Evolutionary conservation across 2,329 filamentous ascomycete genomes (phyloP).

Genomic region (Aspergillus intermedius): DNA sequence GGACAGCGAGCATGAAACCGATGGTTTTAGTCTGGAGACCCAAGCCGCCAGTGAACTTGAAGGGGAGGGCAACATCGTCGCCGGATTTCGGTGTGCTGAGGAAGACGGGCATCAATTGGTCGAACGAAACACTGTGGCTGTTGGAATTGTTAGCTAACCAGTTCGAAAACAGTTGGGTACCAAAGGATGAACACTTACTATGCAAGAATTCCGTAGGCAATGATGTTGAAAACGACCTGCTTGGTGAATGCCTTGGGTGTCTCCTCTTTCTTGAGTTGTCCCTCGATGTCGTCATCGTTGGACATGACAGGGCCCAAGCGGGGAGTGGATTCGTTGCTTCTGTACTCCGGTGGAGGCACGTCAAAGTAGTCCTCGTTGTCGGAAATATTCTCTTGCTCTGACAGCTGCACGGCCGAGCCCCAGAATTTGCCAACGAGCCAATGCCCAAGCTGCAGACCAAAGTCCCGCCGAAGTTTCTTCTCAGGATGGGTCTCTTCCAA

Average conservation of each 20-base stretch:
- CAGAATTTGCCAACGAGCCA: slow-evolving; percentile 50
- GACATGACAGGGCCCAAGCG: slow-evolving; percentile 36
- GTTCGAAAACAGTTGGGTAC: neutral
- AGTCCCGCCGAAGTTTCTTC: slow-evolving; percentile 69
- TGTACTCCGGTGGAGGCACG: slow-evolving; percentile 63
- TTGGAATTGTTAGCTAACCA: slow-evolving; percentile 35
- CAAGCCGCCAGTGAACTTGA: slow-evolving; percentile 85
- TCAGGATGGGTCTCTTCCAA: slow-evolving; percentile 89
- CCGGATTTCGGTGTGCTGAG: slow-evolving; percentile 62
- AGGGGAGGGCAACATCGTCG: slow-evolving; percentile 58
- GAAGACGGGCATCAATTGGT: slow-evolving; percentile 88
- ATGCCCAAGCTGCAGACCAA: slow-evolving; percentile 68
- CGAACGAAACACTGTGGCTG: slow-evolving; percentile 94
- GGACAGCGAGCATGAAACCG: slow-evolving; percentile 78
- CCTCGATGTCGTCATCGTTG: slow-evolving; percentile 35
- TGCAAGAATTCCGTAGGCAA: slow-evolving; percentile 85
- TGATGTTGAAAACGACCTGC: slow-evolving; percentile 78
- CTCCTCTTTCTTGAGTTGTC: slow-evolving; percentile 36
- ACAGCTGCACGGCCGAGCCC: slow-evolving; percentile 22
- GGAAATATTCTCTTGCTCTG: slow-evolving; percentile 43
- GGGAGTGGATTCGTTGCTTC: slow-evolving; percentile 51
- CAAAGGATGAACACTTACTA: slow-evolving; percentile 61
- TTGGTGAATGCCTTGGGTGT: slow-evolving; percentile 65
- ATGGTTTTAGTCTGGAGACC: slow-evolving; percentile 76
- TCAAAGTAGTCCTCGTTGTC: slow-evolving; percentile 42